A percentile compares a stretch with the other conserved stretches of the same genome.
Evolutionary conservation across 108 stramenopile genomes (phyloP).

Genomic region (Nitzschia sp.): DNA sequence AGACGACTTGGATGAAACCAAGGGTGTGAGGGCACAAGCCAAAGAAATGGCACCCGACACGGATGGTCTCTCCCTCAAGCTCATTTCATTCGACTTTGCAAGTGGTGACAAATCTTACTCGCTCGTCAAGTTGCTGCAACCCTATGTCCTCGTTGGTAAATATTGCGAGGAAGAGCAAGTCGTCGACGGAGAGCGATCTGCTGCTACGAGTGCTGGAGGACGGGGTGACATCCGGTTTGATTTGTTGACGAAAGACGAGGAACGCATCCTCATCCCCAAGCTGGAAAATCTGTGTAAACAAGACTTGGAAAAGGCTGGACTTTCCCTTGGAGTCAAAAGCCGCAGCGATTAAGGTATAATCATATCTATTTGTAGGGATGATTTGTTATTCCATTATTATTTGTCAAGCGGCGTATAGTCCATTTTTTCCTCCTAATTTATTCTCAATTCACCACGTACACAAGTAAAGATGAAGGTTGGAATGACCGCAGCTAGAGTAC

Average conservation of each 20-base stretch:
- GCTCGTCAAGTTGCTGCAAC: slow-evolving; percentile 47
- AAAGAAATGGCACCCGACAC: slow-evolving; percentile 25
- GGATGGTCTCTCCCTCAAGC: slow-evolving; percentile 44
- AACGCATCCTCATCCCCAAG: slow-evolving; percentile 36
- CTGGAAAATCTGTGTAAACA: slow-evolving; percentile 39
- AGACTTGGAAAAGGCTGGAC: slow-evolving; percentile 36
- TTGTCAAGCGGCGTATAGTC: no score
- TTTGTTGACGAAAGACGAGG: slow-evolving; percentile 46
- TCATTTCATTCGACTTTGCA: slow-evolving; percentile 38
- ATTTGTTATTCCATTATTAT: background rate
- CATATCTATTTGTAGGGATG: background rate
- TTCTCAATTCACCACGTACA: no score
- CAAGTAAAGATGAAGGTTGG: no score
- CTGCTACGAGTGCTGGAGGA: slow-evolving; percentile 11
- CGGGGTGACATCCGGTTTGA: slow-evolving; percentile 39
- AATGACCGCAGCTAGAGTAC: no score
- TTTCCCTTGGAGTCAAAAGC: slow-evolving; percentile 4
- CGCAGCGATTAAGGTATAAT: background rate
- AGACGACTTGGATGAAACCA: slow-evolving; percentile 21
- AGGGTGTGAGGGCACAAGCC: slow-evolving; percentile 2
- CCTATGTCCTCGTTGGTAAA: slow-evolving; percentile 23
- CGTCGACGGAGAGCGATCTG: no score
- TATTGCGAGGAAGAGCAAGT: background rate
- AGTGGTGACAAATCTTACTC: slow-evolving; percentile 42
- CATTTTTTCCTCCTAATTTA: no score